Conservation (phyloP, 345 rosid species). For the Kernera saxatilis region DNA sequence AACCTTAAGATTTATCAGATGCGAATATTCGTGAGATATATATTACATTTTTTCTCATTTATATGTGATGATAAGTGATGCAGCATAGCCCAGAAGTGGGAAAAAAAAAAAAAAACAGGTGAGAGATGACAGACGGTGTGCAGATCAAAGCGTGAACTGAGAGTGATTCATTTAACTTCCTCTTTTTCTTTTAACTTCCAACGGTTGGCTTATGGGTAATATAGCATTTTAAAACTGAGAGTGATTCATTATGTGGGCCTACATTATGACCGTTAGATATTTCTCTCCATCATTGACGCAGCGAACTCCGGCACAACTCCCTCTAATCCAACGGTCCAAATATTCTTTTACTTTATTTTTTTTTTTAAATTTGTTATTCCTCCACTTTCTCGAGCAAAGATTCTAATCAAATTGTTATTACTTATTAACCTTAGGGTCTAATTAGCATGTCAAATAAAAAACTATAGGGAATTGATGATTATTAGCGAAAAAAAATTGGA, state of each 20-base stretch:
- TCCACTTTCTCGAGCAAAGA: not conserved
- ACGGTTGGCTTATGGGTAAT: too few relatives aligned
- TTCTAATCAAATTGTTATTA: not conserved
- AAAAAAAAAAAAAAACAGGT: too few relatives aligned
- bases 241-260: constrained; percentile 3
- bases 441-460: not conserved
- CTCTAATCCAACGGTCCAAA: constrained; percentile 27
- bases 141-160: too few relatives aligned
- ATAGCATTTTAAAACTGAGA: not conserved
- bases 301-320: constrained; percentile 9
- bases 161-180: too few relatives aligned
- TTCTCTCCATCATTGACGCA: constrained; percentile 11
- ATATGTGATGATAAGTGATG: too few relatives aligned
- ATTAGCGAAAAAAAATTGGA: not conserved
- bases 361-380: not conserved
- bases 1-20: not conserved
- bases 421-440: not conserved
- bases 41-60: not conserved
- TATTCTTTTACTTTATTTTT: not conserved
- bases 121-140: too few relatives aligned
- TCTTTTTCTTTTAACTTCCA: not conserved
- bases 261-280: constrained; percentile 10
- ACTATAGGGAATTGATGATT: not conserved
- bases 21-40: not conserved
- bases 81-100: too few relatives aligned